A percentile compares a stretch with the other conserved stretches of the same genome.
Evolutionary conservation across 768 basidiomycete genomes (phyloP).

Genomic region (Suillus fuscotomentosus): DNA sequence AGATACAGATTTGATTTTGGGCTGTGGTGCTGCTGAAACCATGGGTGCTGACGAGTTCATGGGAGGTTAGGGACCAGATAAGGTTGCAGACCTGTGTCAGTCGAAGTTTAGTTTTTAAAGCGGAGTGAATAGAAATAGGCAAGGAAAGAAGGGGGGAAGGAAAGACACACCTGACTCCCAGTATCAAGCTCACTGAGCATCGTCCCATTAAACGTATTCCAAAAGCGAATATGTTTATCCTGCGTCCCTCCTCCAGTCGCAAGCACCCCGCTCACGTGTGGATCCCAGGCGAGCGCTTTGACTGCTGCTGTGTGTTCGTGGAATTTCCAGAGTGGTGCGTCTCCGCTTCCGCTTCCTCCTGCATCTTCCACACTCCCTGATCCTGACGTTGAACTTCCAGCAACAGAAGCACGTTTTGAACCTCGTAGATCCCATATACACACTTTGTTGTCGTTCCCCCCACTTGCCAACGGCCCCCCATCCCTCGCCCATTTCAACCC

Average conservation of each 20-base stretch:
- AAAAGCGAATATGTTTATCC: constrained; percentile 96
- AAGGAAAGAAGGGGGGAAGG: not conserved
- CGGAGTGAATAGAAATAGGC: not conserved
- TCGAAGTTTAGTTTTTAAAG: not conserved
- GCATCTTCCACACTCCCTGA: constrained; percentile 33
- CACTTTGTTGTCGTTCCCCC: constrained; percentile 98
- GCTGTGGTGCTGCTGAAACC: constrained; percentile 92
- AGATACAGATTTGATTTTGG: constrained; percentile 95
- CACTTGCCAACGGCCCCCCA: constrained; percentile 75
- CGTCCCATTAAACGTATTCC: constrained; percentile 88
- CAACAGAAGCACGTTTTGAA: constrained; percentile 37
- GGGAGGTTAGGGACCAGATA: constrained; percentile 93
- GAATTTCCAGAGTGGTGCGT: constrained; percentile 87
- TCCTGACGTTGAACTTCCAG: constrained; percentile 26
- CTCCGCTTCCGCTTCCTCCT: constrained; percentile 30
- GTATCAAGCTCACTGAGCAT: constrained; percentile 90
- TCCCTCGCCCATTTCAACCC: constrained; percentile 78
- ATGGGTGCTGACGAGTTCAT: constrained; percentile 97
- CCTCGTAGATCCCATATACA: constrained; percentile 94
- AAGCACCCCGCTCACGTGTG: constrained; percentile 85
- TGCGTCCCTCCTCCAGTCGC: constrained; percentile 99
- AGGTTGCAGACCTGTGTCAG: constrained; percentile 87
- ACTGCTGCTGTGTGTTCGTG: constrained; percentile 97
- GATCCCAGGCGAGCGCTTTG: constrained; percentile 98
- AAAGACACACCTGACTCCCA: constrained; percentile 78